phyloP scores from a whole-genome alignment of 1,139 yeast genomes.

The Protomyces pachydermus region DNA sequence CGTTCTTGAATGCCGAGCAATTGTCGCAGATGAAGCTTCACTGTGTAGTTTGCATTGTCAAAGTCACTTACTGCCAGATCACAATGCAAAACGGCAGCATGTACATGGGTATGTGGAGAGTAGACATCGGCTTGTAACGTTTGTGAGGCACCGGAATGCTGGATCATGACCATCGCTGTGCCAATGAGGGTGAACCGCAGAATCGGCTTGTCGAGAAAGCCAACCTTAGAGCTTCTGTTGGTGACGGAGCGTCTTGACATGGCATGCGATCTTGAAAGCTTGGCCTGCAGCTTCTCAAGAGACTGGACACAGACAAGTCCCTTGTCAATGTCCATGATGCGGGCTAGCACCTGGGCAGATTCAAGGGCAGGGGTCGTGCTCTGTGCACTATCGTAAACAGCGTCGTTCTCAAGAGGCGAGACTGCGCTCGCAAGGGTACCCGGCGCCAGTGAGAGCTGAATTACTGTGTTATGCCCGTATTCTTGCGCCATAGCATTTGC shows the following conservation, averaged over 20 bases:
- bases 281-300: conserved; percentile 26
- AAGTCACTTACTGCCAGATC: conserved; percentile 26
- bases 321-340: conserved; percentile 34
- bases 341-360: conserved; percentile 32
- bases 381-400: not conserved
- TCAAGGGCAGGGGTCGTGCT: conserved; percentile 19
- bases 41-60: conserved; percentile 8
- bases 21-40: conserved; percentile 27
- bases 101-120: conserved; percentile 27
- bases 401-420: conserved; percentile 29
- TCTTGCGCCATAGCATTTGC: not conserved
- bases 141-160: conserved; percentile 1
- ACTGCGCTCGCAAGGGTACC: not conserved
- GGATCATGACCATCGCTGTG: conserved; percentile 16
- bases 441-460: not conserved
- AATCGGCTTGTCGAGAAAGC: conserved; percentile 2
- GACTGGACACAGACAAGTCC: conserved; percentile 31
- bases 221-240: not conserved
- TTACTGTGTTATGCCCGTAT: not conserved
- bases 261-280: not conserved
- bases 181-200: conserved; percentile 10
- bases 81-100: conserved; percentile 18
- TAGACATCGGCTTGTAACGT: conserved; percentile 30
- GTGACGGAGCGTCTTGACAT: not conserved
- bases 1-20: conserved; percentile 12